Conservation (phyloP, 2,329 filamentous ascomycete genomes). For the Curvularia sp. region DNA sequence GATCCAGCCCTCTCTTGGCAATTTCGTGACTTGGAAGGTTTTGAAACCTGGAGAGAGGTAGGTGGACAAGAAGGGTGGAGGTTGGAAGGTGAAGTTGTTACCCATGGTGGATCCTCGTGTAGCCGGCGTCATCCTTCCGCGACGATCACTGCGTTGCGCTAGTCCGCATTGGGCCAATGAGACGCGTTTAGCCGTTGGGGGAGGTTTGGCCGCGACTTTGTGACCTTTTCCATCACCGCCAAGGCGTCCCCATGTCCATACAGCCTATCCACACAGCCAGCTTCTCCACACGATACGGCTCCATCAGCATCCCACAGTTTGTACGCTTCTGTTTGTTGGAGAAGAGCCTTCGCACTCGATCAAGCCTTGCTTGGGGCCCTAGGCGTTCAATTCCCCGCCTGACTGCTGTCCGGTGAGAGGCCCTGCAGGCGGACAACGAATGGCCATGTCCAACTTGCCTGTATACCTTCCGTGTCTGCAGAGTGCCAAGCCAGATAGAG, state of each 20-base stretch:
- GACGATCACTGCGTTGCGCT: constrained; percentile 18
- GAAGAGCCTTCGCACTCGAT: background rate
- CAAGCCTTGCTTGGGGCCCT: constrained; percentile 19
- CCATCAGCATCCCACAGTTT: constrained; percentile 6
- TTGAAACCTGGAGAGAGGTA: constrained; percentile 35
- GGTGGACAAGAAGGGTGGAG: constrained; percentile 14
- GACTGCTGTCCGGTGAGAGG: background rate
- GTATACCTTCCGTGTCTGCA: constrained; percentile 29
- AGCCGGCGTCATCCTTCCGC: constrained; percentile 12
- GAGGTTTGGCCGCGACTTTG: constrained; percentile 8
- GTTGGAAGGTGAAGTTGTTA: constrained; percentile 25
- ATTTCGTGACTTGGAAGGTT: constrained; percentile 27
- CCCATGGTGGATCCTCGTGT: constrained; percentile 15
- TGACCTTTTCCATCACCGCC: background rate
- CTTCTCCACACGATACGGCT: background rate
- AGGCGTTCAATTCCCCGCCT: background rate
- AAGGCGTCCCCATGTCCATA: background rate
- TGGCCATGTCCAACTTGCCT: background rate
- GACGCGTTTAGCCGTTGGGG: constrained; percentile 14
- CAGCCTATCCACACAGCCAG: background rate
- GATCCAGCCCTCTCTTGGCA: constrained; percentile 19
- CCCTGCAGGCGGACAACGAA: background rate
- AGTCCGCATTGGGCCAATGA: constrained; percentile 4
- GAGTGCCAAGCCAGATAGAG: constrained; percentile 29
- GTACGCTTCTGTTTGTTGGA: background rate